A percentile compares a stretch with the other conserved stretches of the same genome.
phyloP scores from a whole-genome alignment of 2,329 filamentous ascomycete species.

The Fusarium algeriense region DNA sequence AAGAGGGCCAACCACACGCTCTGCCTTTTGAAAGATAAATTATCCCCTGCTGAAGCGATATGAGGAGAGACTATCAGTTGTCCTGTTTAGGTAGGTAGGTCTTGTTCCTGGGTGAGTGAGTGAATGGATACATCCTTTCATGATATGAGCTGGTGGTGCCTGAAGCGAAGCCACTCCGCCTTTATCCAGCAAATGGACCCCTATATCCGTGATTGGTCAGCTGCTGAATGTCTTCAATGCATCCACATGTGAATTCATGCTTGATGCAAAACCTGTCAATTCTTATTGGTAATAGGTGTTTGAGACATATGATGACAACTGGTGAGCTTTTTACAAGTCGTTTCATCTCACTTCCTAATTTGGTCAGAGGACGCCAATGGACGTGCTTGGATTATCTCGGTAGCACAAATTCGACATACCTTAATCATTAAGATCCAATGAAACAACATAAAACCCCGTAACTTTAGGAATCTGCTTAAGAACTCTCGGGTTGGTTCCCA shows the following conservation, averaged over 20 bases:
- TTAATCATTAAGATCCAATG: not conserved
- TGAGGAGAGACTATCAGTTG: not conserved
- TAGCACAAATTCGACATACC: not conserved
- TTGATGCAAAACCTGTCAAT: not conserved
- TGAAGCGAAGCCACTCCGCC: conserved; percentile 8
- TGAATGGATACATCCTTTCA: not conserved
- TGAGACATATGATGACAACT: not conserved
- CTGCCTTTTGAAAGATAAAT: not conserved
- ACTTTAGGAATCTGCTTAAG: not conserved
- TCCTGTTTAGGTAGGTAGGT: conserved; percentile 5
- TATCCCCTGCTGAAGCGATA: conserved; percentile 1
- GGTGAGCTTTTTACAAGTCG: not conserved
- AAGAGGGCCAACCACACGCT: not conserved
- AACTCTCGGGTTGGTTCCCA: not conserved
- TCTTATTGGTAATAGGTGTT: not conserved
- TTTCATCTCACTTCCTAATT: not conserved
- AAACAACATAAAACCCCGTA: not conserved
- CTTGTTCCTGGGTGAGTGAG: not conserved
- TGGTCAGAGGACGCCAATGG: not conserved
- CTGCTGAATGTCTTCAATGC: conserved; percentile 12
- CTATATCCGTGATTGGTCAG: conserved; percentile 14
- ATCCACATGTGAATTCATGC: conserved; percentile 5
- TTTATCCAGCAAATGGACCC: conserved; percentile 15
- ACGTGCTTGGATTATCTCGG: not conserved
- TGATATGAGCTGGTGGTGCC: conserved; percentile 21